phyloP scores from a whole-genome alignment of 495 filamentous ascomycete species.

The Neurospora pannonica region DNA sequence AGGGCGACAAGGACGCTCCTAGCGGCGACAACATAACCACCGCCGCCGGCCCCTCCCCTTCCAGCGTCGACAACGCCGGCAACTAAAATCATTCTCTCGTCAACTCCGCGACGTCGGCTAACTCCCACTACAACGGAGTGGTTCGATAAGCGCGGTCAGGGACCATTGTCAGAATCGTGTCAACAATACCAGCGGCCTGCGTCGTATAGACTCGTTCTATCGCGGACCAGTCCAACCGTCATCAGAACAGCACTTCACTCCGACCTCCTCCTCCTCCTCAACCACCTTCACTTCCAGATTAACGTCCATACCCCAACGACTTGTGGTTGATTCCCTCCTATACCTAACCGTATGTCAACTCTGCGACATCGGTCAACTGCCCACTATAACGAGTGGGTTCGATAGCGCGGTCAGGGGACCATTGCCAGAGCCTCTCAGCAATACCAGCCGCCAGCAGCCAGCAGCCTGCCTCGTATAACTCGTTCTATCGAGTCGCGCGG shows the following conservation, averaged over 20 bases:
- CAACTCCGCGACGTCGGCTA: constrained; percentile 33
- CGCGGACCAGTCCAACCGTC: constrained; percentile 28
- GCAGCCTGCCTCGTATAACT: constrained; percentile 32
- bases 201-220: constrained; percentile 40
- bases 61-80: background rate
- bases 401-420: constrained; percentile 12
- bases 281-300: no score
- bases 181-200: constrained; percentile 12
- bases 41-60: background rate
- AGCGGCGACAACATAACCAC: background rate
- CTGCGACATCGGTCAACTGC: background rate
- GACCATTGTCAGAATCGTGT: background rate
- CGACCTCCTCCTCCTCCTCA: no score
- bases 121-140: constrained; percentile 37
- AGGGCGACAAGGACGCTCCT: background rate
- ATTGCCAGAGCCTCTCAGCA: constrained; percentile 19
- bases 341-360: background rate
- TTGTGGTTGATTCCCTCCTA: no score
- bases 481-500: constrained; percentile 35
- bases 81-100: background rate
- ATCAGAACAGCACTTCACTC: background rate
- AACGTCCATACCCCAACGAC: no score
- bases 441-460: constrained; percentile 15
- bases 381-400: background rate
- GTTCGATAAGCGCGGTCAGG: constrained; percentile 17